These are phyloP conservation scores for Entomortierella lignicola DNA, from an alignment of 192 early-diverging fungal species.

Conservation along the genomic window DNA sequence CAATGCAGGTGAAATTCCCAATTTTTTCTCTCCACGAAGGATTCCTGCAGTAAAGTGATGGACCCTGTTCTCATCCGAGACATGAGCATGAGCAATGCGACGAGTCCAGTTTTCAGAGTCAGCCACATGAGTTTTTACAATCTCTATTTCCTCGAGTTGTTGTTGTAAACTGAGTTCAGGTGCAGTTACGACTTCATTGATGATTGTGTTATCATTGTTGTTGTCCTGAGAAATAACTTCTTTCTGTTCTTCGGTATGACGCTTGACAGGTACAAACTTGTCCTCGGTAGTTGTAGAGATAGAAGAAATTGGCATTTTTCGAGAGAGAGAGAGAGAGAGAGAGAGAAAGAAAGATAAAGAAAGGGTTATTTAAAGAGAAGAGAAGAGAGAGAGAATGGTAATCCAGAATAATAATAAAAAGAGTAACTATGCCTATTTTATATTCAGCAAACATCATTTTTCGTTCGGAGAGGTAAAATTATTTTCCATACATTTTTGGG, in stretches of 20 bases:
- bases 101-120: slow-evolving; percentile 31
- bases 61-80: slow-evolving; percentile 30
- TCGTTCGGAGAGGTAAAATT: slow-evolving; percentile 12
- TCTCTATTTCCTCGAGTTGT: slow-evolving; percentile 23
- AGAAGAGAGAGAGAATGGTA: too few relatives aligned
- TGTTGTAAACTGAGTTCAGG: slow-evolving; percentile 10
- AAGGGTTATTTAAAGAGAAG: background rate
- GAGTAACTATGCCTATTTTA: too few relatives aligned
- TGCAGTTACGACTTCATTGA: background rate
- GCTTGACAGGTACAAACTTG: slow-evolving; percentile 7
- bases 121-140: slow-evolving; percentile 12
- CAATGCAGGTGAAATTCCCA: slow-evolving; percentile 62
- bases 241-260: slow-evolving; percentile 8
- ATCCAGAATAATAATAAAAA: too few relatives aligned
- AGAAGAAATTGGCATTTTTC: slow-evolving; percentile 31
- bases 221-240: background rate
- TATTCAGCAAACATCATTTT: too few relatives aligned
- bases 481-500: slow-evolving; percentile 11
- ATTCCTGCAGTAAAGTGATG: slow-evolving; percentile 61
- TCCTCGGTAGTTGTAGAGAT: background rate
- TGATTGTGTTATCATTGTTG: background rate
- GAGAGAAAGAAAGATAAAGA: background rate
- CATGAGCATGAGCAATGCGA: slow-evolving; percentile 33
- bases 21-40: slow-evolving; percentile 64
- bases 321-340: too few relatives aligned